Evolutionary conservation across 768 basidiomycete genomes (phyloP), one percentile per base, ranked within the genome.

Genomic region (Mycena venus): DNA sequence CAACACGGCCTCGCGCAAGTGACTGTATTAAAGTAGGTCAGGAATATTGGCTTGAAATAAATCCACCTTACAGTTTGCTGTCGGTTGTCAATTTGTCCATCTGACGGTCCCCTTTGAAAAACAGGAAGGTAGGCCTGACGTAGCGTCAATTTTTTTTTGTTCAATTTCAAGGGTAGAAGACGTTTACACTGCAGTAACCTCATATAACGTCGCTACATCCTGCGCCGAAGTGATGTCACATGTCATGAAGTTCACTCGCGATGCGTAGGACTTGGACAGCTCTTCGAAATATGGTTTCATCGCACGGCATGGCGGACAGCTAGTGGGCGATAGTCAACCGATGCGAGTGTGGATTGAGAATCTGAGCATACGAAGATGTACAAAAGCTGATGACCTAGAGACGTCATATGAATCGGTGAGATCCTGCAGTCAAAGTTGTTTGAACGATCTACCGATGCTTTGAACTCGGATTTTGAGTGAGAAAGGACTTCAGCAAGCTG

Each of bases 41-140:
- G 17, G 27, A n/a, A 14, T 14, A 2, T 19, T 14, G 31, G 17
- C 38, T 32, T 1, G 21, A 59, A 21, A 17, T 12, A 5, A 38
- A 21, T 4, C 4, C 34, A 23, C n/a, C 59, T 38, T 10, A 60
- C 59, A 40, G 36, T 40, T 60, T 60, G 36, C 38, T 60, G 15
- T 60, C 59, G 34, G 36, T 60, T 9, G 40, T 23, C n/a, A 60
- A 25, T 40, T 60, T 60, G 0, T 60, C 23, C 23, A 23, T 60
- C 59, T 60, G 59, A 25, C 36, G 36, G 23, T 60, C 59, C 8
- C 59, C 59, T 40, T 60, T 60, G 59, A 60, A 60, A 23, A 60
- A 34, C 38, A 60, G n/a, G 23, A 25, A 60, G 0, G 59, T 60
- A 4, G 59, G 59, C 23, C 59, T 60, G 38, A 3, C 17, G n/a